Base-by-base conservation (phyloP, 441 rosid species). In the Kokia cookei region DNA sequence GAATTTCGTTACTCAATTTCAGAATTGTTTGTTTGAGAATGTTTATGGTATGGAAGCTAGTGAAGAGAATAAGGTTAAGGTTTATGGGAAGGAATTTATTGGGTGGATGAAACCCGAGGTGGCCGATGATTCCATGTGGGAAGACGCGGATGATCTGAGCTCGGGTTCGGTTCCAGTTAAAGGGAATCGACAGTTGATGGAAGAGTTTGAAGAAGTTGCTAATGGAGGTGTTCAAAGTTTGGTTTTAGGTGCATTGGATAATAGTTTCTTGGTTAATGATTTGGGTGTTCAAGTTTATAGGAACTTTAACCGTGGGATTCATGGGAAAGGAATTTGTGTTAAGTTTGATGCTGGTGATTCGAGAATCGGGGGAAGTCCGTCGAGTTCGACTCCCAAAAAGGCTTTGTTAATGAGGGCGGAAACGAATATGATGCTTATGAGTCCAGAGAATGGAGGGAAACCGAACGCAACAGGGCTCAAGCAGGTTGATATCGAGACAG, bases 401-500 rank as follows among this genome's bases (percentile, higher is more conserved):
- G 90, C 87, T 1, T 81, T 90, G 77, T 73, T 90, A 71, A 90
- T 90, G 94, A 88, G 90, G 65, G 94, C 88, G 13, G 92, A 90
- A 86, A 88, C 91, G 1, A 90, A 86, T 77, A 86, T 90, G 94
- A 88, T 90, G 94, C 83, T 90, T 65, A 86, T 88, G 91, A 90
- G 92, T 78, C 94, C 94, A 0, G 81, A 84, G 62, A 85, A 79
- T 51, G 88, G 82, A 67, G 94, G 88, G 75, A 84, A 84, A 69
- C 87, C 89, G 7, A 81, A 88, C 1, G 69, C 91, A 1, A 67
- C 84, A 0, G 89, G 87, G 66, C 78, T 90, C 62, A 84, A 90
- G 83, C 92, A 90, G 77, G 81, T 90, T 9, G 94, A 90, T 55
- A 85, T 90, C 2, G 92, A 90, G 75, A 85, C 87, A 0, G 94